Evolutionary conservation across 192 early-diverging fungal genomes (phyloP), one percentile per base, ranked within the genome.

Genomic region (Thamnidium elegans): DNA sequence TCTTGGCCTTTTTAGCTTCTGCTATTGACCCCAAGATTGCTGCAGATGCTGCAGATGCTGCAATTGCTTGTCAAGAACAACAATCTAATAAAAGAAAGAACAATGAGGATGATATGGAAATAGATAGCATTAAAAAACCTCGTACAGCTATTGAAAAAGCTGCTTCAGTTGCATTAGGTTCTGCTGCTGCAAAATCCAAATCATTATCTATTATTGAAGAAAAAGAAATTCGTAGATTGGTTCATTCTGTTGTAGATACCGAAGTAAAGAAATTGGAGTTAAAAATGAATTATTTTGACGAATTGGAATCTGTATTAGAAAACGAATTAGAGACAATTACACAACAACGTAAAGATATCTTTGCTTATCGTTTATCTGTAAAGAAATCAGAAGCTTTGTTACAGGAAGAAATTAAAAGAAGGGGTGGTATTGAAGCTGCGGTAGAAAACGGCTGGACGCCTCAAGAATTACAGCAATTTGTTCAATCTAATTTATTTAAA

Each of bases 271-370:
- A 97, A 72, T 64, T 98, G 55, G 90, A 94, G 62, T 80, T 94
- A 21, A 99, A 99, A 74, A 84, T 98, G 85, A 76, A 82, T 63
- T 92, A 97, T 73, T 95, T 99, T 71, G 87, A 95, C 47, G 91
- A 96, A 69, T 68, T 98, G 56, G 97, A 97, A 73, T 79, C 77
- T 15, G 78, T 95, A 3, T 71, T 99, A 11, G 96, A 97, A 56
- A 79, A 81, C n/a, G 96, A 99, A 76, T 78, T 90, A 68, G 79
- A 82, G 59, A 90, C 94, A 17, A 72, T 98, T 9, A 90, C 89
- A 59, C 64, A 76, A 10, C 86, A 90, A 70, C 79, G 84, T 19
- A 79, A 87, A 39, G 67, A 74, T 32, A 68, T 92, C 17, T 87
- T 80, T 64, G 51, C 75, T 30, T 87, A 91, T 13, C 73, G 86